Evolutionary conservation across 106 monocot genomes (phyloP).

Genomic region (Amphibolis antarctica): DNA sequence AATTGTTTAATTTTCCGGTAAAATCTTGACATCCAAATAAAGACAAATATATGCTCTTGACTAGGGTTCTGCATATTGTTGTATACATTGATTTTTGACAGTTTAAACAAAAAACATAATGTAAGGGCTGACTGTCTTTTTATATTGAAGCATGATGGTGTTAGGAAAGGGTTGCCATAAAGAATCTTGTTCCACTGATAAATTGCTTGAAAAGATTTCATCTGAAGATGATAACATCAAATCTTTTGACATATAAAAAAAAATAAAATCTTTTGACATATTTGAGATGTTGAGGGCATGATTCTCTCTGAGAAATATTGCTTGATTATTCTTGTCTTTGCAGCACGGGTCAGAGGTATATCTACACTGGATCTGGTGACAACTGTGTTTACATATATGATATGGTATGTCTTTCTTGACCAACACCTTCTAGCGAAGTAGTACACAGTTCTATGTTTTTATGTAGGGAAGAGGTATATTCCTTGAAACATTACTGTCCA

Average conservation of each 20-base stretch:
- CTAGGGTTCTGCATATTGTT: background rate
- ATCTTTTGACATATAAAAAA: no score
- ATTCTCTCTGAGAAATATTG: background rate
- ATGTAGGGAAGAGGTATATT: background rate
- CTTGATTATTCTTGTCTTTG: slow-evolving; percentile 1
- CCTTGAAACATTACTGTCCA: background rate
- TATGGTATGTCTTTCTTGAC: slow-evolving; percentile 38
- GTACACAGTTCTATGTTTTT: background rate
- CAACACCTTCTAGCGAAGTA: background rate
- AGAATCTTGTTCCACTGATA: no score
- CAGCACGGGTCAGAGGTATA: slow-evolving; percentile 88
- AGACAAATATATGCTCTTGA: no score
- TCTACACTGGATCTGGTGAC: slow-evolving; percentile 85
- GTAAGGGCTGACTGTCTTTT: no score
- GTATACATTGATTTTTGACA: background rate
- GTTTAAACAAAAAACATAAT: background rate
- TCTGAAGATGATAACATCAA: no score
- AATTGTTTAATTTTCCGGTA: background rate
- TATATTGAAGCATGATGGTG: no score
- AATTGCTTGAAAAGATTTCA: no score
- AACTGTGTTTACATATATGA: slow-evolving; percentile 72
- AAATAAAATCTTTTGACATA: background rate
- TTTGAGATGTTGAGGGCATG: background rate
- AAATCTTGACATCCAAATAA: no score
- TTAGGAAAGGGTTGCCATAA: no score